Conservation (phyloP, 495 filamentous ascomycete genomes). For the Penicillium fimorum region DNA sequence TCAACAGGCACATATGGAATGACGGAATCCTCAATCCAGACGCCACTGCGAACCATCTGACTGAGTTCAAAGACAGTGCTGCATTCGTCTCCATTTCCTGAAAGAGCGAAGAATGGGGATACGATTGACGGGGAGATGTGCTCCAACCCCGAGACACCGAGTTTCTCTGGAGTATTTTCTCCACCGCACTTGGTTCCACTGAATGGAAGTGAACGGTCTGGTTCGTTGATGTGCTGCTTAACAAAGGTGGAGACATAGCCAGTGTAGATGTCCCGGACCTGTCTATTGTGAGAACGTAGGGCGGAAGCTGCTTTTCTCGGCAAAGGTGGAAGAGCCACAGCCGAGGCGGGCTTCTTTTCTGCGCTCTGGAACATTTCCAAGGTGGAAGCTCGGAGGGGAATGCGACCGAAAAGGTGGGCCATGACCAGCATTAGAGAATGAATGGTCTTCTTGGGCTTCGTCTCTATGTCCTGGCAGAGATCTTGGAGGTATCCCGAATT, state of each 20-base stretch:
- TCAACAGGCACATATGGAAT: constrained; percentile 62
- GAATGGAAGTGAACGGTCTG: constrained; percentile 58
- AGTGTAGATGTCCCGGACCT: constrained; percentile 61
- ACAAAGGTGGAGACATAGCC: constrained; percentile 68
- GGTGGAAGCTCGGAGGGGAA: constrained; percentile 38
- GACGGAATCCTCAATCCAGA: constrained; percentile 70
- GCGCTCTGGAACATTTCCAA: constrained; percentile 43
- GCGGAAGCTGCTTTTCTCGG: constrained; percentile 54
- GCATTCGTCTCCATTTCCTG: constrained; percentile 63
- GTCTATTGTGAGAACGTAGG: constrained; percentile 58
- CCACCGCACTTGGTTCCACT: constrained; percentile 33
- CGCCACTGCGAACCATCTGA: constrained; percentile 55
- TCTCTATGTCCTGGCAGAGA: constrained; percentile 52
- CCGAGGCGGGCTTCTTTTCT: constrained; percentile 50
- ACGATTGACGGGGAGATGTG: constrained; percentile 41
- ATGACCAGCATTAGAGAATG: constrained; percentile 61
- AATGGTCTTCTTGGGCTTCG: constrained; percentile 35
- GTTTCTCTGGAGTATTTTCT: background rate
- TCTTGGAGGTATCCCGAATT: constrained; percentile 65
- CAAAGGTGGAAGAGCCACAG: constrained; percentile 62
- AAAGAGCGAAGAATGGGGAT: constrained; percentile 70
- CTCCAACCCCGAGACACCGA: background rate
- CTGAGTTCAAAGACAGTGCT: constrained; percentile 62
- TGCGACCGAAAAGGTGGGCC: constrained; percentile 65
- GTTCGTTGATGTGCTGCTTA: constrained; percentile 54